Percentiles rank a stretch among this genome's conserved stretches.
Conservation (phyloP, 116 monocot species). For the Posidonia oceanica region DNA sequence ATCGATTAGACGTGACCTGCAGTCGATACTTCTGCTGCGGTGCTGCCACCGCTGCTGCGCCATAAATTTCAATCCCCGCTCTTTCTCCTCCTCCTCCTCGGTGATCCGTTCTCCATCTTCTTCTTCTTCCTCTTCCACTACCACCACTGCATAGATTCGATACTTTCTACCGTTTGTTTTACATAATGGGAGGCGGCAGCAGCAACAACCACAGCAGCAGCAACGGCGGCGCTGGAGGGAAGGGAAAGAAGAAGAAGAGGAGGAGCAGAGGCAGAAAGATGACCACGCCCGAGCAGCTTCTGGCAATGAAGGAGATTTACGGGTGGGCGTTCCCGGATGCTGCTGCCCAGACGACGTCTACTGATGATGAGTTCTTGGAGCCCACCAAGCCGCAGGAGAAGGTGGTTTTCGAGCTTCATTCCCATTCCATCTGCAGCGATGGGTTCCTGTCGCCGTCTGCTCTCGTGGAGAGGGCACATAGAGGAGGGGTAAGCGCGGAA, state of each 20-base stretch:
- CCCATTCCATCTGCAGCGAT: conserved; percentile 76
- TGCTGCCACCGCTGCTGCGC: no score
- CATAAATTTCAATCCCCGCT: no score
- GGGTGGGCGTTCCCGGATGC: conserved; percentile 34
- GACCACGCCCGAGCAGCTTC: conserved; percentile 29
- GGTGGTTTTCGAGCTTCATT: conserved; percentile 75
- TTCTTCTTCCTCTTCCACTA: no score
- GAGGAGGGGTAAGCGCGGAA: conserved; percentile 42
- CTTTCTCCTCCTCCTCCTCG: no score
- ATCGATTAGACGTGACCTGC: no score
- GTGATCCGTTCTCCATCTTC: no score
- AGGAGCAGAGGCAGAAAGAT: conserved; percentile 32
- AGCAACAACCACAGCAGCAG: neutral
- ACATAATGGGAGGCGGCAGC: neutral
- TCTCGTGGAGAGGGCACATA: conserved; percentile 71
- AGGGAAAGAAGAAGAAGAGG: conserved; percentile 29
- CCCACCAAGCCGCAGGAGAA: neutral
- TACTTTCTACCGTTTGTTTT: no score
- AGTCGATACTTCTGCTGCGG: no score
- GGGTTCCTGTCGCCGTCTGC: conserved; percentile 75
- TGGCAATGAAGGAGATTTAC: conserved; percentile 34
- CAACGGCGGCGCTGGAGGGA: conserved; percentile 2
- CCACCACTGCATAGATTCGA: no score
- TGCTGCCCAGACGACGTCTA: neutral
- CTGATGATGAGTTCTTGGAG: neutral